Evolutionary conservation across 495 filamentous ascomycete species (phyloP), one percentile per base, ranked within the genome.

Genomic region (Penicillium pancosmium): DNA sequence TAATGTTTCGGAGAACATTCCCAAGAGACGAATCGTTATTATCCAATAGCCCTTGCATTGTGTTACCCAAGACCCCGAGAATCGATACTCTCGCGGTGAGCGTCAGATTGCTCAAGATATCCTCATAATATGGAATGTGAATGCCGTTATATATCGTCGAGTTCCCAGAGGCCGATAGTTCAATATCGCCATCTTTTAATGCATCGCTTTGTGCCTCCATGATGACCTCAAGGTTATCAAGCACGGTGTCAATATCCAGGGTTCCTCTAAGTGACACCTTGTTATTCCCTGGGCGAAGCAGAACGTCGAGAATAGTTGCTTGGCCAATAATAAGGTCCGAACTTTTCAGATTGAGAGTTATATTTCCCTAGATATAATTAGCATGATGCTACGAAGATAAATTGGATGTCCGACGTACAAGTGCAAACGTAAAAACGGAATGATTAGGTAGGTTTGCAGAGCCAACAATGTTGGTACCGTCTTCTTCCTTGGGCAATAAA

Each of bases 211-310:
- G 74, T 5, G 64, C 52, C 7, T 64, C 51, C 11, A 80, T 48
- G 16, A 82, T 67, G 1, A 66, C 59, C 0, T 59, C 65, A 18
- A 82, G 60, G 57, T 80, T 81, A 25, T 67, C 52, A 1, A 72
- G 10, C 1, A 67, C 54, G 0, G 73, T 65, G 33, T 68, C 59
- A 13, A 68, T 61, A 11, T 68, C 56, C 4, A 68, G 18, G 1
- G 35, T 44, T 7, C 77, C 79, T 31, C 73, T 66, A 50, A 78
- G 71, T 7, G 60, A 57, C 7, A 75, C 61, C 10, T 69, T 73
- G 63, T 82, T 82, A 63, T 80, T 78, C 8, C 80, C 80, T 1
- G 70, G 78, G 31, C 68, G 64, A 6, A 82, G 58, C 5, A 67
- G 18, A 8, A 80, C 72, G 43, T 81, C 68, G 35, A 73, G 65